Percentiles rank a stretch among this genome's conserved stretches.
These are phyloP conservation scores for Willaertia magna DNA, from an alignment of 208 protist species.

Conservation along the genomic window DNA sequence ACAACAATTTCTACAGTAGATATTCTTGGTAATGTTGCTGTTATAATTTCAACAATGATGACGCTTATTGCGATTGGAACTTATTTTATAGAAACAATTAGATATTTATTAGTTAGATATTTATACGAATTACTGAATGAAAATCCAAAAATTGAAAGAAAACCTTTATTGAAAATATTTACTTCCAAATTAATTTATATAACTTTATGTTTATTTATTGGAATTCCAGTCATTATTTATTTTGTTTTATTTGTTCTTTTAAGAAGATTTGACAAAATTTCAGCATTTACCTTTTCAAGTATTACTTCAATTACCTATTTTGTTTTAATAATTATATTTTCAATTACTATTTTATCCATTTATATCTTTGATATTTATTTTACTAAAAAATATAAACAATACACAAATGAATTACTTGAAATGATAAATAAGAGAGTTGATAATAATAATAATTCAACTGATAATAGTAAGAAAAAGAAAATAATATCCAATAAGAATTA, in stretches of 20 bases:
- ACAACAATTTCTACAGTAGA: not conserved
- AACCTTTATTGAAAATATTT: not conserved
- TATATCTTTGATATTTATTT: not conserved
- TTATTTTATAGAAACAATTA: not conserved
- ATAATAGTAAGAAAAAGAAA: not conserved
- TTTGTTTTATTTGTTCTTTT: not conserved
- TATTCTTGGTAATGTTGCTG: not conserved
- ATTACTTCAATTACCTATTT: not conserved
- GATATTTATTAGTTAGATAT: not conserved
- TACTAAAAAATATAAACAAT: not conserved
- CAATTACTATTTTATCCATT: not conserved
- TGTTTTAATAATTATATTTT: not conserved
- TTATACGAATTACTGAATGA: not conserved
- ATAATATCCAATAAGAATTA: not conserved
- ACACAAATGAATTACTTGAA: not conserved
- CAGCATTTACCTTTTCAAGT: not conserved
- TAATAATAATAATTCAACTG: too few relatives aligned
- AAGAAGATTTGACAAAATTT: not conserved
- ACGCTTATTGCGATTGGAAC: not conserved
- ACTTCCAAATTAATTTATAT: not conserved
- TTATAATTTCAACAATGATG: not conserved
- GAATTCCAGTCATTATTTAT: not conserved
- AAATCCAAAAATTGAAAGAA: not conserved
- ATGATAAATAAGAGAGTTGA: not conserved
- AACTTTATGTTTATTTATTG: not conserved